A percentile compares a stretch with the other conserved stretches of the same genome.
These are phyloP conservation scores for Chrysosporium keratinophilum DNA, from an alignment of 2,329 filamentous ascomycete genomes.

Conservation along the genomic window DNA sequence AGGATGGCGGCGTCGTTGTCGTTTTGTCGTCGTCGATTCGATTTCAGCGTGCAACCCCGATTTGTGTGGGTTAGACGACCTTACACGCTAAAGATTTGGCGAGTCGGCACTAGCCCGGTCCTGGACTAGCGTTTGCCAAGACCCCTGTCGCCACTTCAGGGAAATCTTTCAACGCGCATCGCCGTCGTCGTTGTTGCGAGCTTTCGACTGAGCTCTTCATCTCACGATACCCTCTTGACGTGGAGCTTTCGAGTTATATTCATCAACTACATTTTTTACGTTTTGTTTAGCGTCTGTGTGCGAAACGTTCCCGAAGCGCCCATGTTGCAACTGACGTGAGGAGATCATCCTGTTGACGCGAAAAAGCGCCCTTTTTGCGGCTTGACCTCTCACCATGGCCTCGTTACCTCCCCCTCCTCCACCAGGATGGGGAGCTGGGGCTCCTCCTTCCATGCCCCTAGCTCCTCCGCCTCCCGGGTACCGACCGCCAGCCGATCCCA, in stretches of 20 bases:
- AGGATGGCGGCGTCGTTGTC: conserved; percentile 33
- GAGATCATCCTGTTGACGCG: neutral
- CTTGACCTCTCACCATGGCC: conserved; percentile 39
- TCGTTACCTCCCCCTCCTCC: conserved; percentile 57
- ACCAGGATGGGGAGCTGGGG: conserved; percentile 50
- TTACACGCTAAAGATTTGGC: conserved; percentile 27
- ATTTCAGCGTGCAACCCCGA: conserved; percentile 30
- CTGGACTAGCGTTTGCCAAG: conserved; percentile 19
- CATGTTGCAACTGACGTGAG: conserved; percentile 13
- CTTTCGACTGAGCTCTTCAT: neutral
- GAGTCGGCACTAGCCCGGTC: conserved; percentile 26
- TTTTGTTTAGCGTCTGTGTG: neutral
- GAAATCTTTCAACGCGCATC: conserved; percentile 15
- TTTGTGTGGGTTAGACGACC: conserved; percentile 37
- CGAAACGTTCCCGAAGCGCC: neutral
- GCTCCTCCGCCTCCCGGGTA: conserved; percentile 79
- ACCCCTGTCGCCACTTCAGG: conserved; percentile 26
- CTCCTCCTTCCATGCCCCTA: conserved; percentile 43
- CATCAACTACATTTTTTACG: neutral
- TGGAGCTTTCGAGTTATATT: neutral
- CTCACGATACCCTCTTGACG: neutral
- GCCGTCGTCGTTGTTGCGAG: conserved; percentile 3
- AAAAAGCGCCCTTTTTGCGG: conserved; percentile 1
- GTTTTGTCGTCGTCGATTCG: conserved; percentile 29
- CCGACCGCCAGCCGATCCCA: conserved; percentile 67